phyloP scores from a whole-genome alignment of 805 yeast species.

The Ogataea minuta region DNA sequence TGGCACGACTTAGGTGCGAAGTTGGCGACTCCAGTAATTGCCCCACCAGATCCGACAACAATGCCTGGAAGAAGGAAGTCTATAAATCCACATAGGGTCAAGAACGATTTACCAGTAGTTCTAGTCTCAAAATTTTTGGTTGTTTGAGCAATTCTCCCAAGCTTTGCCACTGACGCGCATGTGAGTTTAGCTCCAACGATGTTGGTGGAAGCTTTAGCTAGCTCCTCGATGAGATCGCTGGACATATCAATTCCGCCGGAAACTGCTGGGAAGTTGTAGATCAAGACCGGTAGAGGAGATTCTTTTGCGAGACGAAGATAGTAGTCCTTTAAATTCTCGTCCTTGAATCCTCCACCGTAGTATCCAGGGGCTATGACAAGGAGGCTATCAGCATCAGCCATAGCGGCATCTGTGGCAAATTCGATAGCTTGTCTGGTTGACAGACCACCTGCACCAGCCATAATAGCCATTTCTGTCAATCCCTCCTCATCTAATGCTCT shows the following conservation, averaged over 20 bases:
- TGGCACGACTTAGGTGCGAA: conserved; percentile 21
- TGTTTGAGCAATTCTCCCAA: conserved; percentile 17
- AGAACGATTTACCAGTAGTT: conserved; percentile 12
- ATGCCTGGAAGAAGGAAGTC: conserved; percentile 19
- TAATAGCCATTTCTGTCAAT: conserved; percentile 26
- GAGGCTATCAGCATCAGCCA: conserved; percentile 37
- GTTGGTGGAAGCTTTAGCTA: conserved; percentile 12
- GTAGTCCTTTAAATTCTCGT: conserved; percentile 34
- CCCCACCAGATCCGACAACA: conserved; percentile 18
- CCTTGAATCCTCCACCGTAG: conserved; percentile 34
- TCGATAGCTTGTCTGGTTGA: conserved; percentile 30
- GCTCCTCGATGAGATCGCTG: conserved; percentile 14
- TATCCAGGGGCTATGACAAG: conserved; percentile 37
- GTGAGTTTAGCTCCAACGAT: conserved; percentile 18
- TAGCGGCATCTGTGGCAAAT: conserved; percentile 27
- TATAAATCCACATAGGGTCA: conserved; percentile 18
- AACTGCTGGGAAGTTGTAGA: conserved; percentile 40
- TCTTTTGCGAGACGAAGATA: conserved; percentile 33
- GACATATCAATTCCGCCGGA: conserved; percentile 32
- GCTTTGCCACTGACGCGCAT: conserved; percentile 18
- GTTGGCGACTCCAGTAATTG: conserved; percentile 21
- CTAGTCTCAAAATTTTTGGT: conserved; percentile 3
- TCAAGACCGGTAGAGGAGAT: conserved; percentile 36
- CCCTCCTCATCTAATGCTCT: conserved; percentile 34
- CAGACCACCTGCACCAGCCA: conserved; percentile 35